Percentiles rank a stretch among this genome's conserved stretches.
phyloP scores from a whole-genome alignment of 2,329 filamentous ascomycete species.

The Epichloe gansuensis region DNA sequence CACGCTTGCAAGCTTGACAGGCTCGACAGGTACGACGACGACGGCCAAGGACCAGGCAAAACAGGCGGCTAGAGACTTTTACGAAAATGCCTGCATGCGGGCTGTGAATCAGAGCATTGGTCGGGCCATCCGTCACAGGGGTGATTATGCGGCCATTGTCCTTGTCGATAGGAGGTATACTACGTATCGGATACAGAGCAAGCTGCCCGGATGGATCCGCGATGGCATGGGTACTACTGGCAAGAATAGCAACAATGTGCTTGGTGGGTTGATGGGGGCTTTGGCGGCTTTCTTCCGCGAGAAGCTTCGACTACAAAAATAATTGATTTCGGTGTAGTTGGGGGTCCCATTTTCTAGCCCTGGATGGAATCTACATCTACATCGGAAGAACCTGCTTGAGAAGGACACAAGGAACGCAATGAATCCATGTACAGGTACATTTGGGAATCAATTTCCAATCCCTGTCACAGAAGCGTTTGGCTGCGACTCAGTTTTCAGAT shows the following conservation, averaged over 20 bases:
- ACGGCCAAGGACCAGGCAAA: conserved; percentile 27
- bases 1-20: conserved; percentile 25
- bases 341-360: not conserved
- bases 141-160: conserved; percentile 84
- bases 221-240: conserved; percentile 44
- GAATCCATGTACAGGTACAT: too few relatives aligned
- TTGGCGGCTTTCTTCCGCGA: conserved; percentile 46
- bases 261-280: conserved; percentile 47
- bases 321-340: not conserved
- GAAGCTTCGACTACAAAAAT: conserved; percentile 23
- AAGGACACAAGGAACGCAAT: too few relatives aligned
- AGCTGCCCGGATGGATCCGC: conserved; percentile 83
- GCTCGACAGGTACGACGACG: conserved; percentile 4
- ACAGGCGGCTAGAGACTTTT: conserved; percentile 62
- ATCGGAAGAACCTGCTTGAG: too few relatives aligned
- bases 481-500: too few relatives aligned
- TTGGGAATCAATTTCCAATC: too few relatives aligned
- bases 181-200: conserved; percentile 58
- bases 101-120: conserved; percentile 96
- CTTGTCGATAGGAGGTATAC: conserved; percentile 73
- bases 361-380: not conserved
- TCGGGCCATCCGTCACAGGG: conserved; percentile 74
- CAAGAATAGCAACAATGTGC: conserved; percentile 21
- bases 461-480: too few relatives aligned
- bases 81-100: conserved; percentile 92